Base-by-base conservation (phyloP, 345 rosid genomes). In the Melastoma malabathricum region DNA sequence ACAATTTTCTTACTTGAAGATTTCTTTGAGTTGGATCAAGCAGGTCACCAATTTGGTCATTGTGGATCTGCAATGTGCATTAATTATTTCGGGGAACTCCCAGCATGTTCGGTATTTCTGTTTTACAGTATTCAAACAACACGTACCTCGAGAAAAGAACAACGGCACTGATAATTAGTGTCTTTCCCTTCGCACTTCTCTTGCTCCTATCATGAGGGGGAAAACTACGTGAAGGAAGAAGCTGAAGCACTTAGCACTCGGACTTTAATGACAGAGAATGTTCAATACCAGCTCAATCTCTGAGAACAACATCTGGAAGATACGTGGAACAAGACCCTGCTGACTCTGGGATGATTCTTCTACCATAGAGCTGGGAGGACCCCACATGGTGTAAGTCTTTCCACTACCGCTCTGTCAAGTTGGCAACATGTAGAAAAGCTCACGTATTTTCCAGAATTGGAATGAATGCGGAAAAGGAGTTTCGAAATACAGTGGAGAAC, bases 351-450 rank as follows among this genome's bases (percentile, higher is more conserved):
- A 83, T 47, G 84, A 79, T 62, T 82, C 86, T 43, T 83, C 95
- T 16, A 92, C 73, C 87, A 92, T 87, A 22, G 98, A 86, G 54
- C 98, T 79, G 46, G 93, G 95, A 0, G 95, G 95, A 55, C 98
- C 97, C 95, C 97, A 92, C 84, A 87, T 73, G 0, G 98, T 92
- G 65, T 84, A 84, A 15, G 98, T 82, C 73, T 92, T 92, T 44
- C 98, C 97, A 50, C 98, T 87, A 74, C 94, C 98, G 25, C 86
- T 84, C 98, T 92, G 25, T 27, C 44, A 62, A 65, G 19, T 20
- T 18, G 0, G 13, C 19, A 49, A 27, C 31, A 27, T 27, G 3
- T 27, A 3, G 52, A 13, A 20, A 49, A 19, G 19, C 10, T 50
- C 10, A 22, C 29, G 43, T 17, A 22, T 48, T 23, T 27, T 27